These are phyloP conservation scores for Mycena vulgaris DNA, from an alignment of 768 basidiomycete genomes.

Conservation along the genomic window DNA sequence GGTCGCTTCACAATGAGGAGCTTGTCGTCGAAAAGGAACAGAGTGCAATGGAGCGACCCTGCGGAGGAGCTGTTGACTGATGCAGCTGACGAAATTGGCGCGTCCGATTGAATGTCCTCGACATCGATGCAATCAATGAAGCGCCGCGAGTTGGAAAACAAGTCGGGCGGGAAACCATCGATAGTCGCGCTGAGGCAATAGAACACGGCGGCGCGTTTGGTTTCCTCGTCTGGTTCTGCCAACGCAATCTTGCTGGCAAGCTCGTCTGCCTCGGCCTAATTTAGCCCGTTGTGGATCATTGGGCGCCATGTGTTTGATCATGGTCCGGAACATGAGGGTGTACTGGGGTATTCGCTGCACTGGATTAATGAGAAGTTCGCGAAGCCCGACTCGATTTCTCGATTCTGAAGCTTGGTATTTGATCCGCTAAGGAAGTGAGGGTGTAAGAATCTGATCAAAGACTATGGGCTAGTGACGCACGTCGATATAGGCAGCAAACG, in stretches of 20 bases:
- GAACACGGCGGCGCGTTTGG: constrained; percentile 90
- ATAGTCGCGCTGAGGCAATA: constrained; percentile 88
- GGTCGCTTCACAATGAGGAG: constrained; percentile 93
- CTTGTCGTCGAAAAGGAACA: constrained; percentile 96
- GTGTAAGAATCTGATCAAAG: constrained; percentile 15
- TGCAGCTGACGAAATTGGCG: constrained; percentile 60
- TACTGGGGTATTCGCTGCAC: constrained; percentile 97
- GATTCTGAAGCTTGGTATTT: constrained; percentile 87
- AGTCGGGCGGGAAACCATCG: constrained; percentile 90
- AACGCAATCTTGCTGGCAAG: constrained; percentile 92
- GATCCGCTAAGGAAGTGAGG: constrained; percentile 69
- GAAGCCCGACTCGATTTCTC: constrained; percentile 87
- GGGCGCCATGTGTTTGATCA: constrained; percentile 90
- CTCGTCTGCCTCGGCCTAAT: constrained; percentile 87
- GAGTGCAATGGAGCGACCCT: constrained; percentile 81
- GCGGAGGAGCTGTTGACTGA: constrained; percentile 58
- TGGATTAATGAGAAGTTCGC: constrained; percentile 96
- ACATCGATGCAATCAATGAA: constrained; percentile 96
- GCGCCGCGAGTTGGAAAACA: constrained; percentile 91
- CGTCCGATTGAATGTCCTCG: constrained; percentile 80
- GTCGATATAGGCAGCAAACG: constrained; percentile 90
- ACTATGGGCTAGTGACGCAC: constrained; percentile 61
- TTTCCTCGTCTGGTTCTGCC: constrained; percentile 94
- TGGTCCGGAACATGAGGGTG: constrained; percentile 91
- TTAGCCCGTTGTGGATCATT: constrained; percentile 84